Conservation (phyloP, 1,284 basidiomycete species). For the Inonotus hispidus region DNA sequence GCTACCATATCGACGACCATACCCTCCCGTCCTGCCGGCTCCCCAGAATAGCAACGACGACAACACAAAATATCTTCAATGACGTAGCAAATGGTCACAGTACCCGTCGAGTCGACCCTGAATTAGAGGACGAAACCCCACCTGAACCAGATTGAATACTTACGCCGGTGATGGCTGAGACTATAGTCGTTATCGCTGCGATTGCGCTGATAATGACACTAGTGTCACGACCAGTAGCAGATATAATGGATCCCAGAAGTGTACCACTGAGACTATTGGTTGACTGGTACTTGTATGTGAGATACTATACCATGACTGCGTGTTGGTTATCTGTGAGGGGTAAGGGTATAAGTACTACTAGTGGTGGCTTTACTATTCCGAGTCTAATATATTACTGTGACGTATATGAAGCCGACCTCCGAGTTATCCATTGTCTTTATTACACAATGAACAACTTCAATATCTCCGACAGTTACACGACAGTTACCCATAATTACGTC, state of each 20-base stretch:
- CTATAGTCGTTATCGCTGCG: slow-evolving; percentile 54
- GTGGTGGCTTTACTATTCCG: too few species aligned
- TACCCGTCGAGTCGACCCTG: slow-evolving; percentile 31
- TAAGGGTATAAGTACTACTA: too few species aligned
- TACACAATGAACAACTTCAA: too few species aligned
- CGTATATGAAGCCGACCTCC: too few species aligned
- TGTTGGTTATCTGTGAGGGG: too few species aligned
- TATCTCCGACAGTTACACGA: too few species aligned
- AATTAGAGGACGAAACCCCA: not conserved
- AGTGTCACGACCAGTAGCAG: slow-evolving; percentile 53
- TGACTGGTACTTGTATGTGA: too few species aligned
- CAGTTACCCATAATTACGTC: too few species aligned
- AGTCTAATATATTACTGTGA: too few species aligned
- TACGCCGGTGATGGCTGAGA: slow-evolving; percentile 51
- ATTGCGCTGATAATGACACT: slow-evolving; percentile 54
- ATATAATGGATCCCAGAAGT: slow-evolving; percentile 52
- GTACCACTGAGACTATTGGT: not conserved
- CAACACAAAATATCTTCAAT: slow-evolving; percentile 60
- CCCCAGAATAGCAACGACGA: slow-evolving; percentile 42
- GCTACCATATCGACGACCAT: not conserved
- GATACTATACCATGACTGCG: too few species aligned
- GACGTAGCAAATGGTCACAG: slow-evolving; percentile 58
- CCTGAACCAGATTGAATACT: slow-evolving; percentile 22
- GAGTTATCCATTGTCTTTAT: too few species aligned
- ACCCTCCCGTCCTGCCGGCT: not conserved